Evolutionary conservation across 2,329 filamentous ascomycete genomes (phyloP), one percentile per base, ranked within the genome.

Genomic region (Colletotrichum echinochloae): DNA sequence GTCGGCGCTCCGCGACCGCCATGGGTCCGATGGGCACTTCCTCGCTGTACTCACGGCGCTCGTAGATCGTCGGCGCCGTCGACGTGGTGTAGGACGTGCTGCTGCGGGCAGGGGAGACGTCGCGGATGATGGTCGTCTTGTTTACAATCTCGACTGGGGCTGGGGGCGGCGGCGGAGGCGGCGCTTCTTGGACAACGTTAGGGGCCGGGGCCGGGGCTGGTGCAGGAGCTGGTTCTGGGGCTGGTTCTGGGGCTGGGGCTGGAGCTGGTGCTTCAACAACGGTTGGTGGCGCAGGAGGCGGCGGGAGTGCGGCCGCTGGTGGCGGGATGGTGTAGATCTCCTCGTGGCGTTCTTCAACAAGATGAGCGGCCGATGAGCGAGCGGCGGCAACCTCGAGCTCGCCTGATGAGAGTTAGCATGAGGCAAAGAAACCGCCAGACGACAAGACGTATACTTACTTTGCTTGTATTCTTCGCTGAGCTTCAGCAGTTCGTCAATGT

Each of bases 401-500:
- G 41, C 81, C 83, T 85, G 54, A 30, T 20, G 23, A 70, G 3
- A 37, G 61, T 76, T 51, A 73, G 49, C 51, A 23, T 20, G n/a
- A n/a, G 2, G 5, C 18, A 7, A 7, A 23, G 35, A 7, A 20
- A 14, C 12, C 6, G 14, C 18, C 3, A 4, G 14, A n/a, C 18
- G 14, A n/a, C 18, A 0, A 8, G 1, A 49, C 33, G n/a, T 16
- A 12, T 35, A 76, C 84, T 77, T 76, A 88, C 87, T 84, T 77
- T 88, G 87, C 77, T 87, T 90, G 81, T 94, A 94, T 39, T 92
- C 90, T 76, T 94, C 92, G 80, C 94, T 97, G 60, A 94, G 85
- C 76, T 90, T 91, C 75, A 98, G 92, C 54, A 98, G 86, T 76
- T 97, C 92, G 75, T 98, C 94, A 73, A 98, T 98, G 75, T 97